phyloP scores from a whole-genome alignment of 2,329 filamentous ascomycete genomes.

The Cercospora sp. region DNA sequence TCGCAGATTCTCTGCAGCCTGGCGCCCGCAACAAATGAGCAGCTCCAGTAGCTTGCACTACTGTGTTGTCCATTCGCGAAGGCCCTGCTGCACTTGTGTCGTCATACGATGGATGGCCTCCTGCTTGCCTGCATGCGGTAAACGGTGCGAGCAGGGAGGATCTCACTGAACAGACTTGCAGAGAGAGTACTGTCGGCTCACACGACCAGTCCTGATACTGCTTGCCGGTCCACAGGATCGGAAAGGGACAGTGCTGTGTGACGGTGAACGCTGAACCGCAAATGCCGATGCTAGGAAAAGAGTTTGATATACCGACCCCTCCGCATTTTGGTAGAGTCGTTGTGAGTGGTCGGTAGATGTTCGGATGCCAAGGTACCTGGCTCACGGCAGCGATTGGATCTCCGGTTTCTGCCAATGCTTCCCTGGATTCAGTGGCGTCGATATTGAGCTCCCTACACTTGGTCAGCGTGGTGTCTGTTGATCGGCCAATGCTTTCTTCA shows the following conservation, averaged over 20 bases:
- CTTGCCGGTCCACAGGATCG: not conserved
- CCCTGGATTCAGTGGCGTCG: not conserved
- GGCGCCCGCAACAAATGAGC: not conserved
- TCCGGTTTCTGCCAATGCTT: not conserved
- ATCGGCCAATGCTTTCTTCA: slow-evolving; percentile 7
- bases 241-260: not conserved
- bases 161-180: not conserved
- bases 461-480: not conserved
- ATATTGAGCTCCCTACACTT: not conserved
- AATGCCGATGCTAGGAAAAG: not conserved
- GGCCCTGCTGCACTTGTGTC: not conserved
- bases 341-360: slow-evolving; percentile 6
- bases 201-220: not conserved
- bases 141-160: not conserved
- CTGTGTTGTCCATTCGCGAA: not conserved
- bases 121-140: not conserved
- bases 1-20: not conserved
- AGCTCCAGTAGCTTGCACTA: not conserved
- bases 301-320: slow-evolving; percentile 11
- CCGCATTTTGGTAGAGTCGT: not conserved
- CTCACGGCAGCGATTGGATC: not conserved
- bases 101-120: not conserved
- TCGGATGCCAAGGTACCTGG: slow-evolving; percentile 11
- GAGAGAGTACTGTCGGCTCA: not conserved
- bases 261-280: not conserved